Evolutionary conservation across 192 early-diverging fungal species (phyloP).

Genomic region (Coemansia sp.): DNA sequence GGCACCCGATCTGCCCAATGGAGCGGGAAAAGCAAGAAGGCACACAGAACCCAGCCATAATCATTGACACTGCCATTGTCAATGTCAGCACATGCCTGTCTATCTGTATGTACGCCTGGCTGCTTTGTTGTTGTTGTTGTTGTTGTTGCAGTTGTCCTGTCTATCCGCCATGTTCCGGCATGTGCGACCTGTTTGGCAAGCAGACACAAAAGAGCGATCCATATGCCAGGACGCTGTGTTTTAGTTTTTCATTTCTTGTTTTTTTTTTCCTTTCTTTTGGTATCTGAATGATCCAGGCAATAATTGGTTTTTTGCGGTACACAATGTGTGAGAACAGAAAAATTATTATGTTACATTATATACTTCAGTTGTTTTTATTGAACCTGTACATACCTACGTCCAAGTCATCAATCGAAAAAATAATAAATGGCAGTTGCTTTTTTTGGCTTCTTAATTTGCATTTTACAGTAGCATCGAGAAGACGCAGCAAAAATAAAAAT

Average conservation of each 20-base stretch:
- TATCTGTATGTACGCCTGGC: background rate
- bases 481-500: background rate
- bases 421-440: background rate
- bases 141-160: too few species aligned
- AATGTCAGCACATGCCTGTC: background rate
- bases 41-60: background rate
- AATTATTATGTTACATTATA: background rate
- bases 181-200: background rate
- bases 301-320: background rate
- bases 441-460: background rate
- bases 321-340: background rate
- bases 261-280: conserved; percentile 1
- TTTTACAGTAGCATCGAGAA: background rate
- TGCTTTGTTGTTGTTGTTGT: too few species aligned
- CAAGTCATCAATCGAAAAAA: background rate
- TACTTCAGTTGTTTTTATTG: background rate
- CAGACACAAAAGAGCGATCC: background rate
- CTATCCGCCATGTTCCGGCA: background rate
- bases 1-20: background rate
- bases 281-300: background rate
- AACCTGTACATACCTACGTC: background rate
- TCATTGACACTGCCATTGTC: background rate
- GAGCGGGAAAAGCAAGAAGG: background rate
- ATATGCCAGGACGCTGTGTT: background rate
- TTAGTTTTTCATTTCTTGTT: conserved; percentile 12